A percentile compares a stretch with the other conserved stretches of the same genome.
phyloP scores from a whole-genome alignment of 163 green algal species.

The Volvox carteri region DNA sequence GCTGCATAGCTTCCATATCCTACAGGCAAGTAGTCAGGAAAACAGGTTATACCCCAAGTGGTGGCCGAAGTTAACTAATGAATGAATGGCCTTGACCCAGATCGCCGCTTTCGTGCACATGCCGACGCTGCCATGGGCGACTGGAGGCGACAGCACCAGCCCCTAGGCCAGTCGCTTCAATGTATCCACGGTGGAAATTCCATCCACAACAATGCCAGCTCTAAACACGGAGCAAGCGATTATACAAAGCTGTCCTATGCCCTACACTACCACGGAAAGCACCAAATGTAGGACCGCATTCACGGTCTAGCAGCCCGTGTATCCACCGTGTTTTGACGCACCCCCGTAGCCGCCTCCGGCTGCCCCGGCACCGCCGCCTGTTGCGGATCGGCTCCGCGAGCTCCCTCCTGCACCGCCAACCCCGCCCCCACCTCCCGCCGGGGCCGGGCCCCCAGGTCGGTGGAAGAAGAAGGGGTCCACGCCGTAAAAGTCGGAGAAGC shows the following conservation, averaged over 20 bases:
- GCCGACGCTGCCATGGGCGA: neutral
- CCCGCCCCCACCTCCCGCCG: neutral
- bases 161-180: neutral
- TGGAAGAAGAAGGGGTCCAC: constrained; percentile 42
- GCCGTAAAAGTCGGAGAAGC: constrained; percentile 20
- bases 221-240: neutral
- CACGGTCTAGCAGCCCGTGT: neutral
- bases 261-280: neutral
- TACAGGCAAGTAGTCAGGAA: neutral
- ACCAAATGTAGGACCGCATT: neutral
- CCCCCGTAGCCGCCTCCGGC: neutral
- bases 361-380: neutral
- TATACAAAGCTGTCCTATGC: neutral
- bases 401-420: neutral
- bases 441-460: neutral
- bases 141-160: no score
- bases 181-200: no score
- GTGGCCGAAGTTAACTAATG: neutral
- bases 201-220: neutral
- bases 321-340: constrained; percentile 3
- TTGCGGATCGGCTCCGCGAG: neutral
- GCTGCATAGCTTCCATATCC: constrained; percentile 1
- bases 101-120: neutral
- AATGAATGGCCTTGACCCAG: neutral
- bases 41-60: neutral